These are phyloP conservation scores for Picea engelmannii DNA, from an alignment of 83 land plant species.

Conservation along the genomic window DNA sequence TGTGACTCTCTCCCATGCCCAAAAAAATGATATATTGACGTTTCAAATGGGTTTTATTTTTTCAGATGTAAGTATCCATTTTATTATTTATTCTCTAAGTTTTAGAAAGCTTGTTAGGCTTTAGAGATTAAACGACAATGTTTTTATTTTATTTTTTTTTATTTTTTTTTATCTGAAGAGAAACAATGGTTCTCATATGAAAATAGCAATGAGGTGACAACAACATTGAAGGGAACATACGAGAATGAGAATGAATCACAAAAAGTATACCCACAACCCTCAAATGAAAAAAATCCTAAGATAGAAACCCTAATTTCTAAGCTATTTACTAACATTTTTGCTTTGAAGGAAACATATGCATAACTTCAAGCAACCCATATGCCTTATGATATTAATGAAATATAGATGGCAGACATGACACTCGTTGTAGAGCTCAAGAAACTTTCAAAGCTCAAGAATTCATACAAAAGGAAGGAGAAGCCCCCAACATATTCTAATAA, in stretches of 20 bases:
- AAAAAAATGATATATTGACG: too few relatives aligned
- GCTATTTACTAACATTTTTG: slow-evolving; percentile 64
- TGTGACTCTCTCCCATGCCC: too few relatives aligned
- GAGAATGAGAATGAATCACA: slow-evolving; percentile 49
- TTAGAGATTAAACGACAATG: too few relatives aligned
- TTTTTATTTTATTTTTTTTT: too few relatives aligned
- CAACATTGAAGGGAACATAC: slow-evolving; percentile 11
- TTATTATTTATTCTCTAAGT: too few relatives aligned
- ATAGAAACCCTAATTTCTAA: slow-evolving; percentile 60
- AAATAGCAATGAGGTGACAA: slow-evolving; percentile 1
- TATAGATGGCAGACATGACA: slow-evolving; percentile 76
- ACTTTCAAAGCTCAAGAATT: slow-evolving; percentile 85
- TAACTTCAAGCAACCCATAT: slow-evolving; percentile 81
- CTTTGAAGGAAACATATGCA: slow-evolving; percentile 75
- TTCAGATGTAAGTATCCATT: too few relatives aligned
- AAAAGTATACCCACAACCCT: slow-evolving; percentile 70
- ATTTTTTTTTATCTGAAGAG: not conserved
- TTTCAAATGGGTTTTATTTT: too few relatives aligned
- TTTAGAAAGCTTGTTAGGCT: too few relatives aligned
- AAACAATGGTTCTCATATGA: not conserved
- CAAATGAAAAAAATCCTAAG: slow-evolving; percentile 48
- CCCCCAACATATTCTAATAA: slow-evolving; percentile 51
- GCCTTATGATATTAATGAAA: slow-evolving; percentile 79
- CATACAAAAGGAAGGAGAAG: slow-evolving; percentile 56
- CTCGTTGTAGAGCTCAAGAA: slow-evolving; percentile 83